Conservation (phyloP, 2,329 filamentous ascomycete genomes). For the Scopulariopsis brevicaulis region DNA sequence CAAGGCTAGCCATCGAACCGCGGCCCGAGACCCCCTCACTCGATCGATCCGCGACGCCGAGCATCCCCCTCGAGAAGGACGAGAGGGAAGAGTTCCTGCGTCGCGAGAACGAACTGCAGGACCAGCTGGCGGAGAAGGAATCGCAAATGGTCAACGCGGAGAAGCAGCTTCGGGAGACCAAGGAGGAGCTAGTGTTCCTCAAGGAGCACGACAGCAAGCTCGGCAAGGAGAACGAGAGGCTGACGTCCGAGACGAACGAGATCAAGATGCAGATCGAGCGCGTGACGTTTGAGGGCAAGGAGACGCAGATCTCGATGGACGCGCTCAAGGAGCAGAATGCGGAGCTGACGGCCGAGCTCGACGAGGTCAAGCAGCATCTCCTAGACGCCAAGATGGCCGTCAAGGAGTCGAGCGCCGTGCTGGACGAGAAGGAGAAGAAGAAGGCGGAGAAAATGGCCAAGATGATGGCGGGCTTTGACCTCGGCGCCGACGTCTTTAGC, state of each 20-base stretch:
- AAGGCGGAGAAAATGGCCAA: constrained; percentile 99
- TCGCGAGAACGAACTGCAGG: constrained; percentile 92
- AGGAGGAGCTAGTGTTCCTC: constrained; percentile 74
- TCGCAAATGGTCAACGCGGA: constrained; percentile 68
- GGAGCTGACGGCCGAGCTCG: constrained; percentile 82
- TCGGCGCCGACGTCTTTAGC: constrained; percentile 86
- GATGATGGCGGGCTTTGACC: constrained; percentile 99
- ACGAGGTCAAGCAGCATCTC: constrained; percentile 92
- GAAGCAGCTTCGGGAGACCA: constrained; percentile 68
- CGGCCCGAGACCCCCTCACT: constrained; percentile 52
- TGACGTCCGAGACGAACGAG: constrained; percentile 79
- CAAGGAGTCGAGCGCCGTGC: constrained; percentile 78
- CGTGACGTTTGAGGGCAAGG: constrained; percentile 90
- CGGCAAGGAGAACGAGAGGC: constrained; percentile 80
- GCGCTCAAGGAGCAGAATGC: constrained; percentile 90
- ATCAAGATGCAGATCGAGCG: constrained; percentile 96
- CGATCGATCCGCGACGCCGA: constrained; percentile 79
- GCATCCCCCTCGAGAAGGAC: constrained; percentile 83
- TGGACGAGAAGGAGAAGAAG: constrained; percentile 96
- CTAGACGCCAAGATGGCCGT: constrained; percentile 94
- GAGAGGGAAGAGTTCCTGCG: constrained; percentile 93
- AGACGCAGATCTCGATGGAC: constrained; percentile 96
- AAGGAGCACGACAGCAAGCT: constrained; percentile 78
- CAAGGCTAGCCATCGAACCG: constrained; percentile 40
- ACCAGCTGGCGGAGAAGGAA: constrained; percentile 91